Evolutionary conservation across 495 filamentous ascomycete genomes (phyloP), one percentile per base, ranked within the genome.

Genomic region (Usnea hakonensis): DNA sequence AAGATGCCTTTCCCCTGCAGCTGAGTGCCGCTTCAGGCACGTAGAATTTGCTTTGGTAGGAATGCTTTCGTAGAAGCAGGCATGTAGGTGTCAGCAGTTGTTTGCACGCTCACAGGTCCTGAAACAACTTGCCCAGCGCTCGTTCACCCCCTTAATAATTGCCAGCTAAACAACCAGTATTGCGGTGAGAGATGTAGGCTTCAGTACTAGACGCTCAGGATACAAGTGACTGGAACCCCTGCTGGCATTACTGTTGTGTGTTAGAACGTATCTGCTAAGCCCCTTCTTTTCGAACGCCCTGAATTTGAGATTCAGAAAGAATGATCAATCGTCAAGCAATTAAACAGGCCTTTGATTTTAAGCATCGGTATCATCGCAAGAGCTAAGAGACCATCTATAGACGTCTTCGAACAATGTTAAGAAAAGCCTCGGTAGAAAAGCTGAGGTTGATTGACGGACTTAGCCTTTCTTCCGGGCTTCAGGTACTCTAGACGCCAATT

Each of bases 1-100:
- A 36, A 61, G 48, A 52, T 37, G n/a, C 37, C 37, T 17, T 48
- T 46, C 46, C 36, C 35, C 23, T 33, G 58, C 46, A 44, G 48
- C 37, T 38, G 46, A 38, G 10, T 33, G 32, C 28, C 59, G 11
- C 26, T 32, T 32, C 11, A 52, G 48, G 59, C 26, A 37, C 32
- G 41, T 28, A 40, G 32, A 40, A 40, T 23, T 36, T 37, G 52
- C 48, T 55, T 8, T 54, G n/a, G 48, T 38, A 38, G 19, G 10
- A 21, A 19, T 44, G 19, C 50, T 32, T 52, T 40, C 6, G 6
- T 41, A 30, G 48, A 19, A 32, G 28, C 46, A 32, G 26, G 44
- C 30, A 26, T 16, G 48, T 28, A 52, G 38, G 38, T 19, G 38
- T 50, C 26, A 19, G 48, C 48, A 19, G 17, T 16, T 50, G 14